phyloP scores from a whole-genome alignment of 2,329 filamentous ascomycete species.

The Penicillium hesseltinei region DNA sequence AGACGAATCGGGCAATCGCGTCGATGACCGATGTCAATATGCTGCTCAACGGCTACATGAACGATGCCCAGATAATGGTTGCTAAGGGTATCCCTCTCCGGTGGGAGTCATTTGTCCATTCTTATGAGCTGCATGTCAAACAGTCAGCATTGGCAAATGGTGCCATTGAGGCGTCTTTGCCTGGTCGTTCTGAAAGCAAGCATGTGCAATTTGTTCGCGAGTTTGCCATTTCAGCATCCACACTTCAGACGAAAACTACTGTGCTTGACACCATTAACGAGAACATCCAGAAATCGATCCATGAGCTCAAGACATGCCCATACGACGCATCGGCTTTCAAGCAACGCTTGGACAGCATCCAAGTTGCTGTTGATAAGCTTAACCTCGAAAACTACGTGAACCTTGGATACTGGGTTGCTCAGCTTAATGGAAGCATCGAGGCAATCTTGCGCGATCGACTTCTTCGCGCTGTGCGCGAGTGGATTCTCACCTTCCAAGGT shows the following conservation, averaged over 20 bases:
- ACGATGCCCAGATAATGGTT: conserved; percentile 81
- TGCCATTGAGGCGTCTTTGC: conserved; percentile 57
- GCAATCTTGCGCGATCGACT: conserved; percentile 75
- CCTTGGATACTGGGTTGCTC: conserved; percentile 81
- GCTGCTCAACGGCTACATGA: conserved; percentile 84
- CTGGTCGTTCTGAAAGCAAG: conserved; percentile 72
- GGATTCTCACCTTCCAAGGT: conserved; percentile 82
- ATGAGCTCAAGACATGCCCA: conserved; percentile 78
- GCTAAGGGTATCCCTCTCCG: conserved; percentile 83
- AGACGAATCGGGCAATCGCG: conserved; percentile 79
- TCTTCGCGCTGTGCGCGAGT: conserved; percentile 77
- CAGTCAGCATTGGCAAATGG: conserved; percentile 60
- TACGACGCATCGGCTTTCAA: conserved; percentile 81
- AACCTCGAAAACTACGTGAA: conserved; percentile 97
- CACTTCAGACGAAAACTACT: conserved; percentile 83
- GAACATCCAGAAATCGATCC: conserved; percentile 76
- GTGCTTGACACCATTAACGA: conserved; percentile 75
- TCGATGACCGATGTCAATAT: conserved; percentile 86
- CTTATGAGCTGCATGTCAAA: conserved; percentile 84
- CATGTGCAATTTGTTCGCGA: conserved; percentile 96
- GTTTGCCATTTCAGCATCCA: conserved; percentile 81
- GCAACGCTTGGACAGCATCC: conserved; percentile 76
- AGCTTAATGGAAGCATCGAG: conserved; percentile 84
- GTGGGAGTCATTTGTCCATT: conserved; percentile 98
- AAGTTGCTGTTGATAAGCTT: conserved; percentile 90